These are phyloP conservation scores for Cryptosporidium sp. DNA, from an alignment of 169 alveolate species.

Conservation along the genomic window DNA sequence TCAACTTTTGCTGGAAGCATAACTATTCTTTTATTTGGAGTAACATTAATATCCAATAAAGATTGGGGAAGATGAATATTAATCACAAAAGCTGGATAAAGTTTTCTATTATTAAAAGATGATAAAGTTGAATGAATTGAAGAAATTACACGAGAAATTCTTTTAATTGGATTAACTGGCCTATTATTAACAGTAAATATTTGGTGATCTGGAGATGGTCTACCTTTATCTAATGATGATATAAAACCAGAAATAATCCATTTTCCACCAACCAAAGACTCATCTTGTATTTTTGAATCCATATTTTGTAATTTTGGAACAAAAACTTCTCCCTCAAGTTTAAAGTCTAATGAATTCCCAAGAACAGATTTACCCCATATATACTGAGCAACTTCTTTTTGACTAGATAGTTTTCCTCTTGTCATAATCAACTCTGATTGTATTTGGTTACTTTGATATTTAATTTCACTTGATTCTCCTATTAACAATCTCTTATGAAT, in stretches of 20 bases:
- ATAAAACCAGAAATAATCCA: conserved; percentile 58
- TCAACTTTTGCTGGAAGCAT: conserved; percentile 63
- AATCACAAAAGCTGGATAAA: conserved; percentile 63
- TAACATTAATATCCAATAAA: conserved; percentile 52
- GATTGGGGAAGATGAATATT: conserved; percentile 46
- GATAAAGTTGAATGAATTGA: conserved; percentile 56
- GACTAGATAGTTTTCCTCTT: conserved; percentile 30
- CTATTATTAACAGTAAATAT: conserved; percentile 43
- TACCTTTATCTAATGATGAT: conserved; percentile 65
- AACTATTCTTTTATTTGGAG: conserved; percentile 54
- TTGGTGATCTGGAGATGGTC: conserved; percentile 66
- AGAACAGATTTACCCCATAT: conserved; percentile 63
- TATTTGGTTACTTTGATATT: conserved; percentile 8
- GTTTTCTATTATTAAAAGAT: conserved; percentile 24
- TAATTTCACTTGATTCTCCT: not conserved
- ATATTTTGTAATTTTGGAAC: conserved; percentile 10
- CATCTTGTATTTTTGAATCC: not conserved
- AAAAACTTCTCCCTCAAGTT: conserved; percentile 38
- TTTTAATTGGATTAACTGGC: conserved; percentile 38
- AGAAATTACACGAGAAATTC: conserved; percentile 41
- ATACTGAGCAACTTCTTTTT: conserved; percentile 58
- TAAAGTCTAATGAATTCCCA: conserved; percentile 34
- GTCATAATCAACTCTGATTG: conserved; percentile 31
- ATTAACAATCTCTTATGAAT: conserved; percentile 6
- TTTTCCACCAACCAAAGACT: conserved; percentile 31